Evolutionary conservation across 163 green algal species (phyloP), one percentile per base, ranked within the genome.

Genomic region (Chlorella variabilis): DNA sequence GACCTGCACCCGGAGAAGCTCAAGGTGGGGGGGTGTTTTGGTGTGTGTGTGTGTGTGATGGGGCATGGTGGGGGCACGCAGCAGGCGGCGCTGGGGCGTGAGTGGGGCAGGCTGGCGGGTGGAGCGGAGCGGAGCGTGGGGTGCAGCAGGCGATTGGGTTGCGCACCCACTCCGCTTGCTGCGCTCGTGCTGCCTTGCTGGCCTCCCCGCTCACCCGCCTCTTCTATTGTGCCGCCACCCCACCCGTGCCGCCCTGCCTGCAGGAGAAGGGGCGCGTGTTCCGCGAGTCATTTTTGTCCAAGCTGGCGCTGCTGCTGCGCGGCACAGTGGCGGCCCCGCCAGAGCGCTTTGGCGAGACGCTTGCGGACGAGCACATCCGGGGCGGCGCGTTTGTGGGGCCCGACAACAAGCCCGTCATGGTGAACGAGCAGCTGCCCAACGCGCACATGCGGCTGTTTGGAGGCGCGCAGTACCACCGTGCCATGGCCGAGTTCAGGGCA

Each of bases 361-460:
- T 99, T n/a, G 83, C 91, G 21, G 96, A 98, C 38, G 96, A 99
- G 91, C 95, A 98, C 81, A 90, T 96, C 29, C 89, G 91, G 34
- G 94, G 94, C 66, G 95, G 95, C 90, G 87, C 93, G 0, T 98
- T 98, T 73, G 86, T 97, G 39, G 88, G 87, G 13, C 78, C 85
- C 25, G 90, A 96, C 70, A 90, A 90, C 79, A 86, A 89, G 71
- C 83, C 90, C 5, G 84, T 97, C 69, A 69, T 74, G 13, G 70
- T 91, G 31, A 83, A 82, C 21, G 84, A 89, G 76, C 66, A 87
- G 29, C 85, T 98, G 75, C 93, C 94, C 75, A 98, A 98, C 81
- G 89, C 88, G 18, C 87, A 94, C 86, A 98, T 99, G 96, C 93
- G 96, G 11, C 91, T 99, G 69, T 98, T 96, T 85, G 96, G 96